These are phyloP conservation scores for Penicillium atrosanguineum DNA, from an alignment of 495 filamentous ascomycete genomes.

Conservation along the genomic window DNA sequence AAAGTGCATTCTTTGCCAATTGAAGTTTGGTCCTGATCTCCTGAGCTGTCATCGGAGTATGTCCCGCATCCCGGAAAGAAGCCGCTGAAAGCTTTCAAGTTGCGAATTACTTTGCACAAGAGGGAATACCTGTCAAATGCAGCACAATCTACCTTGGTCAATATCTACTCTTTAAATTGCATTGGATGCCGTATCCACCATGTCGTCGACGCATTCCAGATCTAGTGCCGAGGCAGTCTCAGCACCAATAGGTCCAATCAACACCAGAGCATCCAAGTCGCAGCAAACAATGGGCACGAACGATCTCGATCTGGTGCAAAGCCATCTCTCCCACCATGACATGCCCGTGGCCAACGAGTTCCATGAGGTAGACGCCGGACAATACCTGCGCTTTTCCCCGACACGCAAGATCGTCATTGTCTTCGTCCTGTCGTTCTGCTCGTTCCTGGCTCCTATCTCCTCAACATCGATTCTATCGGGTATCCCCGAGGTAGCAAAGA, in stretches of 20 bases:
- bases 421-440: slow-evolving; percentile 61
- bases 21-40: slow-evolving; percentile 3
- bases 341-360: slow-evolving; percentile 28
- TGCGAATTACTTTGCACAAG: too few relatives aligned
- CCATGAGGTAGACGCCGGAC: slow-evolving; percentile 39
- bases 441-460: slow-evolving; percentile 66
- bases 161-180: background rate
- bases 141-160: background rate
- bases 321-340: slow-evolving; percentile 36
- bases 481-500: slow-evolving; percentile 62
- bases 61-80: slow-evolving; percentile 10
- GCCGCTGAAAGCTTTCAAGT: slow-evolving; percentile 2
- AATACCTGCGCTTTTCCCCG: slow-evolving; percentile 52
- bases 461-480: slow-evolving; percentile 69
- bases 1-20: slow-evolving; percentile 7
- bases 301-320: slow-evolving; percentile 20
- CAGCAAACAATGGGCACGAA: slow-evolving; percentile 8
- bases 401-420: slow-evolving; percentile 60
- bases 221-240: slow-evolving; percentile 19
- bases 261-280: slow-evolving; percentile 13
- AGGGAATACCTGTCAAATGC: background rate
- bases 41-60: background rate
- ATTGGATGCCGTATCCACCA: slow-evolving; percentile 1
- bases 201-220: slow-evolving; percentile 16
- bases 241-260: slow-evolving; percentile 7